These are phyloP conservation scores for Gentiana dahurica DNA, from an alignment of 257 asterid genomes.

Conservation along the genomic window DNA sequence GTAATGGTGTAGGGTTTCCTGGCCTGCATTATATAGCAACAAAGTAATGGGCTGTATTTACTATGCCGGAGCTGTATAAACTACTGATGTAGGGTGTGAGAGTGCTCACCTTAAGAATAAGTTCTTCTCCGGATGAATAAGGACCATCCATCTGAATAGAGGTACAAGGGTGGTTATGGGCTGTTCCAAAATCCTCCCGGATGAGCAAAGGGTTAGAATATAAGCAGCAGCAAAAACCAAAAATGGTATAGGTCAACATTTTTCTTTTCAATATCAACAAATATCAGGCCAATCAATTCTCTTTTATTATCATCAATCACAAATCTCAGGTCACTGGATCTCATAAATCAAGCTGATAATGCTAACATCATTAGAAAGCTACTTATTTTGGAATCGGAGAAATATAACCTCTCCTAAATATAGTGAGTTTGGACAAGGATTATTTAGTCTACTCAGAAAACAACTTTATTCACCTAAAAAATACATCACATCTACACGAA, in stretches of 20 bases:
- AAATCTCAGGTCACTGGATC: not conserved
- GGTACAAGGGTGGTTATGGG: constrained; percentile 20
- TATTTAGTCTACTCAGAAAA: too few relatives aligned
- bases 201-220: constrained; percentile 21
- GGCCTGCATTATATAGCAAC: constrained; percentile 31
- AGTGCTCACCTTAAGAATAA: constrained; percentile 49
- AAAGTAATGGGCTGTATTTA: not conserved
- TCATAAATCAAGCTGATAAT: not conserved
- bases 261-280: constrained; percentile 19
- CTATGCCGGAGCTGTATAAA: not conserved
- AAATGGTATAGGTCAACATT: constrained; percentile 23
- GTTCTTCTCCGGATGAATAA: constrained; percentile 87
- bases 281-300: too few relatives aligned
- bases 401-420: constrained; percentile 3
- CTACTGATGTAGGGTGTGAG: constrained; percentile 1
- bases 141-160: constrained; percentile 50
- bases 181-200: constrained; percentile 36
- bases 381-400: constrained; percentile 4
- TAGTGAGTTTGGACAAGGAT: not conserved
- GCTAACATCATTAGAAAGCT: not conserved
- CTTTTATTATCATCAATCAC: constrained; percentile 3
- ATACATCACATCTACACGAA: too few relatives aligned
- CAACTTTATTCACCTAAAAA: too few relatives aligned
- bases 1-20: constrained; percentile 96
- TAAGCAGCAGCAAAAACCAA: constrained; percentile 28